These are phyloP conservation scores for Fusarium chlamydosporum DNA, from an alignment of 2,329 filamentous ascomycete species.

Conservation along the genomic window DNA sequence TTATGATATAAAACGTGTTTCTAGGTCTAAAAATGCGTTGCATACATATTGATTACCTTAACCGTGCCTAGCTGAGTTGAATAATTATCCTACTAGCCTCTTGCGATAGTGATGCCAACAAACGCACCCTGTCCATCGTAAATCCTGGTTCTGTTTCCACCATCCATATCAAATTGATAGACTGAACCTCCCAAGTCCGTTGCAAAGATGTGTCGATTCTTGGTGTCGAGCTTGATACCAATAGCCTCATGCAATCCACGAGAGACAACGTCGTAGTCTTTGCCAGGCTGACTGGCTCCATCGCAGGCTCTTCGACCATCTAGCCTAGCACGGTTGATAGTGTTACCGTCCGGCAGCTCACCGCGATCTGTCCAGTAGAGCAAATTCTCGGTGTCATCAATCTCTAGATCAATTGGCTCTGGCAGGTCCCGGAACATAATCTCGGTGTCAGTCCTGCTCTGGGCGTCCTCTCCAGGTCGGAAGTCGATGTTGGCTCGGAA, in stretches of 20 bases:
- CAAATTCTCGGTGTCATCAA: background rate
- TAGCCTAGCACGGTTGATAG: background rate
- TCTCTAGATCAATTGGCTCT: slow-evolving; percentile 3
- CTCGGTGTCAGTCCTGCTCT: slow-evolving; percentile 12
- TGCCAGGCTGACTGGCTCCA: accelerated
- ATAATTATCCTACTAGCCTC: too few species aligned
- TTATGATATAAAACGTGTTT: too few species aligned
- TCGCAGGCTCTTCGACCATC: accelerated
- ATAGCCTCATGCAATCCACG: slow-evolving; percentile 7
- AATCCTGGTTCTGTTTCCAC: background rate
- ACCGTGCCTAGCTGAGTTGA: too few species aligned
- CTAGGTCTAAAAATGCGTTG: too few species aligned
- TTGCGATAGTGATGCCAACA: background rate
- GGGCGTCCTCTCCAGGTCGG: accelerated
- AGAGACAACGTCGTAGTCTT: background rate
- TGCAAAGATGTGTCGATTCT: background rate
- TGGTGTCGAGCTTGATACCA: background rate
- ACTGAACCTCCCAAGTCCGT: slow-evolving; percentile 8
- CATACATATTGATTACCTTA: too few species aligned
- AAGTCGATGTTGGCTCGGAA: slow-evolving; percentile 3
- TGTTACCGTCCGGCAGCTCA: background rate
- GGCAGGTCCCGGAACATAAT: background rate
- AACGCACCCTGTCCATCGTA: background rate
- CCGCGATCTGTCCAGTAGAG: slow-evolving; percentile 21
- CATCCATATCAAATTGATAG: slow-evolving; percentile 18